Conservation (phyloP, 108 stramenopile genomes). For the Discostella pseudostelligera region DNA sequence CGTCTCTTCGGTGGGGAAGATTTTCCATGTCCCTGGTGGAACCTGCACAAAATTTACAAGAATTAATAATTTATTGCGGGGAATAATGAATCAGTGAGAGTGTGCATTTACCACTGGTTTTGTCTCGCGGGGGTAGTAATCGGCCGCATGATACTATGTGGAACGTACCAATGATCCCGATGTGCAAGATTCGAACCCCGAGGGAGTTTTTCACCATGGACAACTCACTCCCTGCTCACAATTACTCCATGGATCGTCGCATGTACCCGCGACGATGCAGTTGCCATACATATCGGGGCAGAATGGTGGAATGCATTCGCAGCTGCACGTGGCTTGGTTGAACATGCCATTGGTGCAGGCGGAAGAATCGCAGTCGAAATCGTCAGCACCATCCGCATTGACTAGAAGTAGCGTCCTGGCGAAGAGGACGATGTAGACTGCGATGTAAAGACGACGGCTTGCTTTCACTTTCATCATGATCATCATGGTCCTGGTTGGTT, state of each 20-base stretch:
- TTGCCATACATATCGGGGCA: slow-evolving; percentile 11
- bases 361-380: background rate
- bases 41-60: background rate
- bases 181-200: slow-evolving; percentile 1
- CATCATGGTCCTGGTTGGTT: no score
- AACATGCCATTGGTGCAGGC: slow-evolving; percentile 13
- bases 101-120: background rate
- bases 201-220: slow-evolving; percentile 10
- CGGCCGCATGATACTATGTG: background rate
- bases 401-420: no score
- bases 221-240: slow-evolving; percentile 13
- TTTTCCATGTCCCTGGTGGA: slow-evolving; percentile 3
- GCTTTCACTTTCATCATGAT: no score
- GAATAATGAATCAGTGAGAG: no score
- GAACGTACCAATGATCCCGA: slow-evolving; percentile 9
- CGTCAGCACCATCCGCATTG: background rate
- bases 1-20: background rate
- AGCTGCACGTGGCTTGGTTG: slow-evolving; percentile 12
- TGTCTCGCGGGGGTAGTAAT: background rate
- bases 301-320: slow-evolving; percentile 28
- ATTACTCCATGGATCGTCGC: slow-evolving; percentile 9
- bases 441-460: no score
- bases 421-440: no score
- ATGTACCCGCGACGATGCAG: background rate
- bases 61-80: background rate